These are phyloP conservation scores for Microsporum ferrugineum DNA, from an alignment of 2,329 filamentous ascomycete species.

Conservation along the genomic window DNA sequence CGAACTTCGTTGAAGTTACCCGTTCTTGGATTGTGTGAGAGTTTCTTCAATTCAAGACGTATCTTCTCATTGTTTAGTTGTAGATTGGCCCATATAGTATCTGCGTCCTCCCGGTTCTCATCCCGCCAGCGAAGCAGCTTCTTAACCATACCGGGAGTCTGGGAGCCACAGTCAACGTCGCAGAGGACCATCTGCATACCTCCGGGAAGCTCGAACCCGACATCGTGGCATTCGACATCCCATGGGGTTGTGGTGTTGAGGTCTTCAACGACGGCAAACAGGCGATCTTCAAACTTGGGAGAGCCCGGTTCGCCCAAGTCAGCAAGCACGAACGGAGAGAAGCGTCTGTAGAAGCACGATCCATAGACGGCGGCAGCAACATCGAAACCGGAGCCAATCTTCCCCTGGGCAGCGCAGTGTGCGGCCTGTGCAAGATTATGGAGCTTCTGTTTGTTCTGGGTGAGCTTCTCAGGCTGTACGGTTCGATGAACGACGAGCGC, in stretches of 20 bases:
- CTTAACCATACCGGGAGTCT: slow-evolving; percentile 94
- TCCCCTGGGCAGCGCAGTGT: slow-evolving; percentile 92
- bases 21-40: slow-evolving; percentile 37
- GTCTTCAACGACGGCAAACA: slow-evolving; percentile 57
- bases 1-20: slow-evolving; percentile 41
- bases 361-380: slow-evolving; percentile 88
- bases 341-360: slow-evolving; percentile 82
- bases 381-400: slow-evolving; percentile 92
- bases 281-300: slow-evolving; percentile 52
- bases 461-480: slow-evolving; percentile 33
- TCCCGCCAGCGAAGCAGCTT: slow-evolving; percentile 74
- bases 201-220: slow-evolving; percentile 56
- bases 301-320: slow-evolving; percentile 55
- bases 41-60: slow-evolving; percentile 48
- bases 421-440: slow-evolving; percentile 91
- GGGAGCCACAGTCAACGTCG: slow-evolving; percentile 85
- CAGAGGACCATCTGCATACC: slow-evolving; percentile 80
- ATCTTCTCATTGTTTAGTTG: slow-evolving; percentile 64
- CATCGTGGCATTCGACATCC: slow-evolving; percentile 68
- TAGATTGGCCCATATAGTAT: slow-evolving; percentile 60
- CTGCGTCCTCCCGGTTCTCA: slow-evolving; percentile 51
- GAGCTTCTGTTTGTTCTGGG: slow-evolving; percentile 48
- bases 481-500: slow-evolving; percentile 36
- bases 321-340: slow-evolving; percentile 65
- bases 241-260: slow-evolving; percentile 44